Evolutionary conservation across 2,329 filamentous ascomycete species (phyloP).

Genomic region (Trichoderma sp.): DNA sequence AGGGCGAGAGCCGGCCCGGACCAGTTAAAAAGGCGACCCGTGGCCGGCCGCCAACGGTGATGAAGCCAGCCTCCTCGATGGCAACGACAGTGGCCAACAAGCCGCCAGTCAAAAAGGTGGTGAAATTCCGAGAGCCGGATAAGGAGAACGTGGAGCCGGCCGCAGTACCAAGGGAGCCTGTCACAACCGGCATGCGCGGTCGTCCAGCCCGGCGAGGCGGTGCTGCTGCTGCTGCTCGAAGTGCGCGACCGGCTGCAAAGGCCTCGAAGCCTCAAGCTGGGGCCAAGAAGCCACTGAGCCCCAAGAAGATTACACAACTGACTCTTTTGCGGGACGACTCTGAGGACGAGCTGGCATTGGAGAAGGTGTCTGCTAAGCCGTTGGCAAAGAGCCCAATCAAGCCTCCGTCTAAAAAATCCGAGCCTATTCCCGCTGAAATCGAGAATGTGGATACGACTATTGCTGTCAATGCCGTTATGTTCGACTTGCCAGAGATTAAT

Average conservation of each 20-base stretch:
- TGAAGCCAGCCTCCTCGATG: conserved; percentile 33
- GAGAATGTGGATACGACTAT: conserved; percentile 20
- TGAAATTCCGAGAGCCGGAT: conserved; percentile 62
- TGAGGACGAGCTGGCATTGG: conserved; percentile 59
- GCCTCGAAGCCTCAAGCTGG: conserved; percentile 24
- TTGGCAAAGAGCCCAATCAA: conserved; percentile 22
- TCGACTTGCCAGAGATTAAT: conserved; percentile 36
- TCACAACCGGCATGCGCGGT: conserved; percentile 36
- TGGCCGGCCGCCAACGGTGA: conserved; percentile 27
- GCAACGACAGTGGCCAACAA: conserved; percentile 34
- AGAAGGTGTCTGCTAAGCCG: conserved; percentile 53
- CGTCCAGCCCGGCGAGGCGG: conserved; percentile 44
- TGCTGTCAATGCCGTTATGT: conserved; percentile 28
- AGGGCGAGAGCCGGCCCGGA: conserved; percentile 23
- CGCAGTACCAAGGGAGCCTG: conserved; percentile 36
- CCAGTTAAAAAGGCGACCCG: conserved; percentile 35
- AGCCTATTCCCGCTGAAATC: not conserved
- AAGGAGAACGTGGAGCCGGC: conserved; percentile 59
- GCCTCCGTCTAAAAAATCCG: conserved; percentile 12
- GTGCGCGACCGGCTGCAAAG: conserved; percentile 36
- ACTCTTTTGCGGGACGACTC: conserved; percentile 45
- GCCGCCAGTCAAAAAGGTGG: conserved; percentile 54
- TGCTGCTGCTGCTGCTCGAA: conserved; percentile 30
- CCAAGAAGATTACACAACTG: conserved; percentile 62
- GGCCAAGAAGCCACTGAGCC: conserved; percentile 54